Evolutionary conservation across 768 basidiomycete genomes (phyloP).

Genomic region (Candolleomyces eurysporus): DNA sequence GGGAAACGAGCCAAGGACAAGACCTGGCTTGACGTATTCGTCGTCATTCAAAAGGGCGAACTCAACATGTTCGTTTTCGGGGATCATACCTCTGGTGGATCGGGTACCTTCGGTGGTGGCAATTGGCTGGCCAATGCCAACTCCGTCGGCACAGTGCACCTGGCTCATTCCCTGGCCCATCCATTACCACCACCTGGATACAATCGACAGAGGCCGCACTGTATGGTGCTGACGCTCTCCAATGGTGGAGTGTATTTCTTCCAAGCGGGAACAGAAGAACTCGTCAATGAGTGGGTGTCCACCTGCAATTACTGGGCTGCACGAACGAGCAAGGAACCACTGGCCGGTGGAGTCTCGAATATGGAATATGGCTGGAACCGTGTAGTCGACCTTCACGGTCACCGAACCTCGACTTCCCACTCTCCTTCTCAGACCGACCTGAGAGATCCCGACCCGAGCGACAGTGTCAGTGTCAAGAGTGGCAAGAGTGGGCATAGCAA

Average conservation of each 20-base stretch:
- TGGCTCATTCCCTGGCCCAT: constrained; percentile 87
- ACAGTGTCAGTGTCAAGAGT: constrained; percentile 52
- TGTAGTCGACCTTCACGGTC: constrained; percentile 51
- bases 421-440: constrained; percentile 37
- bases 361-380: constrained; percentile 99
- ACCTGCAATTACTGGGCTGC: constrained; percentile 99
- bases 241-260: constrained; percentile 95
- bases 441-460: constrained; percentile 42
- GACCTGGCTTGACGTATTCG: constrained; percentile 91
- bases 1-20: constrained; percentile 87
- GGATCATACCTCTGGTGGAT: constrained; percentile 57
- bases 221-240: constrained; percentile 89
- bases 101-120: constrained; percentile 84
- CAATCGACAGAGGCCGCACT: constrained; percentile 85
- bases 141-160: constrained; percentile 74
- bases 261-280: constrained; percentile 97
- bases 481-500: constrained; percentile 75
- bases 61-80: constrained; percentile 96
- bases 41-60: constrained; percentile 93
- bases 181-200: constrained; percentile 90
- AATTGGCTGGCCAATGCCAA: constrained; percentile 98
- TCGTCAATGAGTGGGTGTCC: constrained; percentile 98
- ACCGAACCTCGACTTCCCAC: constrained; percentile 57
- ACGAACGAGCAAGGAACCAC: constrained; percentile 89
- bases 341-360: constrained; percentile 95